Percentiles rank a stretch among this genome's conserved stretches.
These are phyloP conservation scores for Aspergillus tamarii DNA, from an alignment of 2,329 filamentous ascomycete species.

Conservation along the genomic window DNA sequence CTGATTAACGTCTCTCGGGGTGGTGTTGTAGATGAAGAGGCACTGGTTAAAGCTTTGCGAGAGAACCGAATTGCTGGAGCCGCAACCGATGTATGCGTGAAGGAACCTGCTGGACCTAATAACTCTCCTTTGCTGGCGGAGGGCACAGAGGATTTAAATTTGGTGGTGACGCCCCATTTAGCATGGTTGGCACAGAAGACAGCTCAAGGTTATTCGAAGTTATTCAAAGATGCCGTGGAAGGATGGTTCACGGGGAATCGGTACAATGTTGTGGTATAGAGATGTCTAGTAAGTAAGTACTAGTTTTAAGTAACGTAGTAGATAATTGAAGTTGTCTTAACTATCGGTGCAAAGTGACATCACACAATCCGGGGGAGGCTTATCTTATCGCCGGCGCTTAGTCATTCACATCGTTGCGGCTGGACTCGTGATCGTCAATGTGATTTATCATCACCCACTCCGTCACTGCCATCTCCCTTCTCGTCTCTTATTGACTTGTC, in stretches of 20 bases:
- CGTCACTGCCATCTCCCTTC: background rate
- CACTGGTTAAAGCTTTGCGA: conserved; percentile 50
- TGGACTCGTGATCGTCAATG: background rate
- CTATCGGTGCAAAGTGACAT: background rate
- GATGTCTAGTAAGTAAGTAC: too few relatives aligned
- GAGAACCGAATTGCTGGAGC: conserved; percentile 53
- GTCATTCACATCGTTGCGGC: background rate
- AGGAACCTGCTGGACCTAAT: conserved; percentile 51
- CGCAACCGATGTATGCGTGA: conserved; percentile 55
- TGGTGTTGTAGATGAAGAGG: conserved; percentile 55
- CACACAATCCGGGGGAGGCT: background rate
- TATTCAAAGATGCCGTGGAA: conserved; percentile 53
- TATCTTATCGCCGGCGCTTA: conserved; percentile 9
- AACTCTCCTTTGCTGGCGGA: conserved; percentile 49
- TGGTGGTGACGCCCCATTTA: conserved; percentile 57
- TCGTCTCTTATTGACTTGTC: background rate
- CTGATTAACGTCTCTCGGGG: conserved; percentile 56
- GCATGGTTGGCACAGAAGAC: conserved; percentile 58
- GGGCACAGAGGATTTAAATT: conserved; percentile 51
- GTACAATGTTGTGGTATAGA: background rate
- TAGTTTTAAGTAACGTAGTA: background rate
- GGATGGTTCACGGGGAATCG: conserved; percentile 42
- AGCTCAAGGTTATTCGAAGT: conserved; percentile 48
- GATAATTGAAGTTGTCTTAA: background rate
- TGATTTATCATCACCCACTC: conserved; percentile 7